Conservation (phyloP, 768 basidiomycete species). For the Leucocoprinus sp. region DNA sequence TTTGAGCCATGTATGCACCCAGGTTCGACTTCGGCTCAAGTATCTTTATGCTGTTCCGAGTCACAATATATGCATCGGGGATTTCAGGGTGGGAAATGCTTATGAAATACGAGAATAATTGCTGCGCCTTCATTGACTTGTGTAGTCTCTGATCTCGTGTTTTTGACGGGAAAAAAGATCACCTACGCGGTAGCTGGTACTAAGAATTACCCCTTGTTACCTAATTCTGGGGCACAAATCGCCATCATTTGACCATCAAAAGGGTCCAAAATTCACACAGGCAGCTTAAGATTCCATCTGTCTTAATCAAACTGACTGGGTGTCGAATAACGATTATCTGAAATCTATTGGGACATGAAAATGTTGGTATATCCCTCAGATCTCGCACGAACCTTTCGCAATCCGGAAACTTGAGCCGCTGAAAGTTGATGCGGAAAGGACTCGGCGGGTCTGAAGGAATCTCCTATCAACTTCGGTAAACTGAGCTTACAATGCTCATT, state of each 20-base stretch:
- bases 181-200: background rate
- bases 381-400: background rate
- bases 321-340: background rate
- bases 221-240: conserved; percentile 3
- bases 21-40: too few relatives aligned
- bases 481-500: background rate
- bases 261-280: background rate
- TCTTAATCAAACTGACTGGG: background rate
- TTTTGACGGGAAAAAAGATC: background rate
- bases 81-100: too few relatives aligned
- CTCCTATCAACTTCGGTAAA: background rate
- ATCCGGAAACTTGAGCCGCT: background rate
- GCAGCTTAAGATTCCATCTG: conserved; percentile 6
- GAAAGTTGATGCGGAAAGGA: background rate
- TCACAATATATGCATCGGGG: too few relatives aligned
- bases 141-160: too few relatives aligned
- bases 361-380: background rate
- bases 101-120: too few relatives aligned
- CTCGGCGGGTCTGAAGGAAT: background rate
- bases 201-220: background rate
- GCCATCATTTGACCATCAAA: conserved; percentile 5
- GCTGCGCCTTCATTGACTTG: too few relatives aligned
- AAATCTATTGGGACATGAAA: background rate
- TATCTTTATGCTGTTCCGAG: too few relatives aligned
- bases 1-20: too few relatives aligned